Evolutionary conservation across 345 rosid species (phyloP).

Genomic region (Xanthoceras sorbifolium): DNA sequence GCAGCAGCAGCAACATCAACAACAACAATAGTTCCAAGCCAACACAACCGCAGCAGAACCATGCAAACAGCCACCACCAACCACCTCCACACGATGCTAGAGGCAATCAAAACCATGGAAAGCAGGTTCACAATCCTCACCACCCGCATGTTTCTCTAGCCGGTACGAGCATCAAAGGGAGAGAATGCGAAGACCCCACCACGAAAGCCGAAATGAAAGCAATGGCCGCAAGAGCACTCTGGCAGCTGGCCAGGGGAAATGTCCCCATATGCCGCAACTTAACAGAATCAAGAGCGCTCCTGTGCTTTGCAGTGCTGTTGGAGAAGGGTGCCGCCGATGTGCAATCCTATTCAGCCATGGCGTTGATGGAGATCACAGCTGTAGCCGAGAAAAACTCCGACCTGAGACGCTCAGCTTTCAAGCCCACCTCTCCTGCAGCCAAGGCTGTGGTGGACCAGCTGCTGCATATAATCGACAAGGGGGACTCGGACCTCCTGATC

Average conservation of each 20-base stretch:
- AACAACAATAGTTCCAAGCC: constrained; percentile 9
- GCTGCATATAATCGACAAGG: constrained; percentile 49
- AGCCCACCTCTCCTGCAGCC: constrained; percentile 74
- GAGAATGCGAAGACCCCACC: constrained; percentile 57
- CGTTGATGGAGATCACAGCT: constrained; percentile 74
- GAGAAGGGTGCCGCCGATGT: constrained; percentile 70
- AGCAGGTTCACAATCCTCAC: constrained; percentile 13
- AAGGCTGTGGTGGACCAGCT: constrained; percentile 71
- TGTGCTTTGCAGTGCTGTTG: constrained; percentile 63
- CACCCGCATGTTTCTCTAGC: constrained; percentile 41
- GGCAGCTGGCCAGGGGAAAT: constrained; percentile 71
- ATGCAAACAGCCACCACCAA: constrained; percentile 13
- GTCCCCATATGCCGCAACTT: constrained; percentile 54
- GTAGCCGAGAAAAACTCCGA: constrained; percentile 66
- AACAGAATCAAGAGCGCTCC: constrained; percentile 71
- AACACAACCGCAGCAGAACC: constrained; percentile 10
- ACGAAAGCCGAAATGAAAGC: constrained; percentile 77
- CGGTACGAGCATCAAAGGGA: constrained; percentile 61
- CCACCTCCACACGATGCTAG: constrained; percentile 27
- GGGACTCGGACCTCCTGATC: constrained; percentile 48
- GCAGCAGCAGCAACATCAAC: not conserved
- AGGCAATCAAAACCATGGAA: constrained; percentile 6
- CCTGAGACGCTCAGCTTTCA: constrained; percentile 63
- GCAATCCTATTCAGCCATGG: constrained; percentile 60
- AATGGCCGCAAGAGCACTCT: constrained; percentile 77